Evolutionary conservation across 75 land plant species (phyloP).

Genomic region (Selaginella moellendorffii): DNA sequence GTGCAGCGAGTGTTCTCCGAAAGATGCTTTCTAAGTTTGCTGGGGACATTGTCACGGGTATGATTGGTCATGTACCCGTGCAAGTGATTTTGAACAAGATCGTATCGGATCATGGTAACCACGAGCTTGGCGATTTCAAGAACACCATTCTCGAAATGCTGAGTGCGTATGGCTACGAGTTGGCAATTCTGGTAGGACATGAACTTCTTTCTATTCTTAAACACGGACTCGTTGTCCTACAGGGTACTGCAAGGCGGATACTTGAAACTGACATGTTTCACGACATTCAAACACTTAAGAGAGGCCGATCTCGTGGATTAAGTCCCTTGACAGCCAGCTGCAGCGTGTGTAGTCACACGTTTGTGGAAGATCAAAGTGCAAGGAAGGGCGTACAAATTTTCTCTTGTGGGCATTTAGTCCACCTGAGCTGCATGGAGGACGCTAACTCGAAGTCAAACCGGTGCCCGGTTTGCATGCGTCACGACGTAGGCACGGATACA

Average conservation of each 20-base stretch:
- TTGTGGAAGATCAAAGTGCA: slow-evolving; percentile 27
- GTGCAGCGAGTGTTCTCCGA: slow-evolving; percentile 3
- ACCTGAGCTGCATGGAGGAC: slow-evolving; percentile 46
- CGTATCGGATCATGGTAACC: slow-evolving; percentile 64
- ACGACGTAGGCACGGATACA: slow-evolving; percentile 9
- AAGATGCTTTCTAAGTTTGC: slow-evolving; percentile 52
- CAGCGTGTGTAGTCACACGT: slow-evolving; percentile 45
- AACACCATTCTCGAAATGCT: slow-evolving; percentile 81
- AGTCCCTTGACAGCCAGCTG: slow-evolving; percentile 41
- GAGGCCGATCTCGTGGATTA: slow-evolving; percentile 71
- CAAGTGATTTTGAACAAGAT: slow-evolving; percentile 71
- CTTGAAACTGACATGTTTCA: slow-evolving; percentile 87
- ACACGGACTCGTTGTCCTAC: slow-evolving; percentile 8
- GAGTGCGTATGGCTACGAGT: slow-evolving; percentile 83
- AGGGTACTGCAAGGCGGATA: slow-evolving; percentile 88
- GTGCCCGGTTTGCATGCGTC: slow-evolving; percentile 6
- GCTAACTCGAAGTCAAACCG: not conserved
- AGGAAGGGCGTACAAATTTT: slow-evolving; percentile 33
- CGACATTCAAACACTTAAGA: slow-evolving; percentile 56
- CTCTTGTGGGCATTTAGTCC: slow-evolving; percentile 74
- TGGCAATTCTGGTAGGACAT: slow-evolving; percentile 66
- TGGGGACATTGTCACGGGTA: slow-evolving; percentile 82
- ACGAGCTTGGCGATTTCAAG: slow-evolving; percentile 92
- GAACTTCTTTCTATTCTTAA: not conserved
- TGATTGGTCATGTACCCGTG: slow-evolving; percentile 79